Conservation (phyloP, 73 alveolate genomes). For the Tetrahymena thermophila region DNA sequence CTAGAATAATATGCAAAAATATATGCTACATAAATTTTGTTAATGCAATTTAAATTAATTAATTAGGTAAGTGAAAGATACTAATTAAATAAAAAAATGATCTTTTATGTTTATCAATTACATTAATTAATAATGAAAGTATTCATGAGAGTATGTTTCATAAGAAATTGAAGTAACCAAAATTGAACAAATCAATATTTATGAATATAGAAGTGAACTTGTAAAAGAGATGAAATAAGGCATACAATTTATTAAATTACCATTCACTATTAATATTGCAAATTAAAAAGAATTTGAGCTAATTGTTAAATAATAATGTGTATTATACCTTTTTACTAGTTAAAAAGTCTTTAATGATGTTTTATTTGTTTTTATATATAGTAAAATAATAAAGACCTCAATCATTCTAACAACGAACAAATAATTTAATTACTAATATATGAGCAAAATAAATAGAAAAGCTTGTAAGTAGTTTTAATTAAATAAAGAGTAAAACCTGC, state of each 20-base stretch:
- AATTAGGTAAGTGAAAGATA: background rate
- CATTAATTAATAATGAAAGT: background rate
- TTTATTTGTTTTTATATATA: background rate
- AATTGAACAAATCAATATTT: no score
- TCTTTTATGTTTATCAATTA: background rate
- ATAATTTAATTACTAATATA: no score
- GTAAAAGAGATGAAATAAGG: no score
- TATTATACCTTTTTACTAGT: background rate
- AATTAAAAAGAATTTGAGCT: background rate
- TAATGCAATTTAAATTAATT: no score
- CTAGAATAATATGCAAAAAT: no score
- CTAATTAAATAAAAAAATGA: no score
- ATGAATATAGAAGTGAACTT: no score
- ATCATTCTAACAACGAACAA: background rate
- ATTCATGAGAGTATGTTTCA: no score
- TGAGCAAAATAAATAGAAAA: background rate
- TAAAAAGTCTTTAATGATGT: background rate
- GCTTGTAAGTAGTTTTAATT: background rate
- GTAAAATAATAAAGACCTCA: background rate
- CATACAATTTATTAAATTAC: no score
- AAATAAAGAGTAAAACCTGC: background rate
- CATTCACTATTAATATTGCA: background rate
- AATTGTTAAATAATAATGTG: no score
- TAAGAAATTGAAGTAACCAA: background rate
- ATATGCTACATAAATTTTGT: no score